These are phyloP conservation scores for Cladosporium colombiae DNA, from an alignment of 2,329 filamentous ascomycete species.

Conservation along the genomic window DNA sequence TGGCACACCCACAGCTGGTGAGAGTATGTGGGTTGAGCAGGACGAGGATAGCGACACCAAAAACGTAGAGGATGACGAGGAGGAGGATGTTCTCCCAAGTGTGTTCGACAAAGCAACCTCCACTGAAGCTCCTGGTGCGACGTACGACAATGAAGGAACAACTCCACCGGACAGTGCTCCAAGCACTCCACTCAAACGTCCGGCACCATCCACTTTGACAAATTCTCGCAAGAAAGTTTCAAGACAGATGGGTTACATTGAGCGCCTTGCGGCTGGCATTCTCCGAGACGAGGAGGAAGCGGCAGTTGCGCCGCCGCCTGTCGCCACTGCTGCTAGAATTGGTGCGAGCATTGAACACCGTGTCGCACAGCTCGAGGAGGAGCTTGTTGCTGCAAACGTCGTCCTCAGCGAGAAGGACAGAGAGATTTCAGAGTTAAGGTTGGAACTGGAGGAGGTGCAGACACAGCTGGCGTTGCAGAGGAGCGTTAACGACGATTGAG, in stretches of 20 bases:
- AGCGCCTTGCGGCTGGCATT: slow-evolving; percentile 13
- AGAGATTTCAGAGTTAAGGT: neutral
- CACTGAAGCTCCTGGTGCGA: neutral
- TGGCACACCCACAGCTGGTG: neutral
- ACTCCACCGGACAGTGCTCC: neutral
- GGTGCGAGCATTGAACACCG: neutral
- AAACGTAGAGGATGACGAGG: neutral
- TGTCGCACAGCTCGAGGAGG: neutral
- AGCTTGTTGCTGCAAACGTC: neutral
- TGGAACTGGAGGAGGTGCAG: neutral
- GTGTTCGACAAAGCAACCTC: neutral
- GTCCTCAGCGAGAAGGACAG: neutral
- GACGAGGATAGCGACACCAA: neutral
- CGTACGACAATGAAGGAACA: neutral
- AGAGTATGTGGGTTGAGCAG: slow-evolving; percentile 21
- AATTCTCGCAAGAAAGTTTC: neutral
- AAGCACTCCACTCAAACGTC: neutral
- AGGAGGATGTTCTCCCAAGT: neutral
- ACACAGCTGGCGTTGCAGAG: neutral
- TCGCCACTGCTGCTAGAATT: neutral
- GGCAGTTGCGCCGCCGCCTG: neutral
- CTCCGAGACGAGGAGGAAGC: neutral
- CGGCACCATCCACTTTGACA: neutral
- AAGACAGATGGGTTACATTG: slow-evolving; percentile 16
- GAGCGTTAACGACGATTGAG: neutral